Evolutionary conservation across 129 eudicot genomes (phyloP), one percentile per base, ranked within the genome.

Genomic region (Chrysanthemum seticuspe): DNA sequence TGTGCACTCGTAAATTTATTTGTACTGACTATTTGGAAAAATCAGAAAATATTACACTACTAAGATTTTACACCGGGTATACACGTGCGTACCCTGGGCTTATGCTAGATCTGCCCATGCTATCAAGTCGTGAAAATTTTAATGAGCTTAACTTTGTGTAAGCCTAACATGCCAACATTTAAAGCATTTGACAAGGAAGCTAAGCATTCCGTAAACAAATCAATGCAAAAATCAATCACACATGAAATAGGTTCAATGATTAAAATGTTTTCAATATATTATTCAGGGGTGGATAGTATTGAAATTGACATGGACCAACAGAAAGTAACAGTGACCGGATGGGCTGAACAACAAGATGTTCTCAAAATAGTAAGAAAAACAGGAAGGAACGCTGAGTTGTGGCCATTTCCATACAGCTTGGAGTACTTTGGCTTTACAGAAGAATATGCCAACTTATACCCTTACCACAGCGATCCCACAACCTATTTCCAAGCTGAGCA

Each of bases 281-380:
- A 36, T 27, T 19, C 75, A 85, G 95, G 95, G 56, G 87, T 88
- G 56, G 66, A 85, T 51, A 80, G 51, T 67, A 69, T 88, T 5
- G 91, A 85, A n/a, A 83, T 88, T 50, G 91, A 88, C 58, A 85
- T 85, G 91, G 54, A 54, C 70, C 76, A 73, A 81, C 95, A 88
- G 34, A 88, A 88, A 60, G 91, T 88, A 65, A 88, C 83, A 6
- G 91, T 88, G 36, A 88, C 83, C 4, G 91, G 95, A n/a, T 80
- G 80, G 67, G 77, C 70, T 10, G 83, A 85, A 15, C 85, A 79
- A 48, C 62, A 83, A 47, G 79, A 85, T 47, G 72, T 88, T 6
- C 80, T 88, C 5, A 79, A 83, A 73, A 63, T 85, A 34, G 85
- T 73, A 1, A 79, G 91, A 15, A 76, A 71, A 44, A 81, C 74